These are phyloP conservation scores for Leccinum barrowsii DNA, from an alignment of 768 basidiomycete species.

Conservation along the genomic window DNA sequence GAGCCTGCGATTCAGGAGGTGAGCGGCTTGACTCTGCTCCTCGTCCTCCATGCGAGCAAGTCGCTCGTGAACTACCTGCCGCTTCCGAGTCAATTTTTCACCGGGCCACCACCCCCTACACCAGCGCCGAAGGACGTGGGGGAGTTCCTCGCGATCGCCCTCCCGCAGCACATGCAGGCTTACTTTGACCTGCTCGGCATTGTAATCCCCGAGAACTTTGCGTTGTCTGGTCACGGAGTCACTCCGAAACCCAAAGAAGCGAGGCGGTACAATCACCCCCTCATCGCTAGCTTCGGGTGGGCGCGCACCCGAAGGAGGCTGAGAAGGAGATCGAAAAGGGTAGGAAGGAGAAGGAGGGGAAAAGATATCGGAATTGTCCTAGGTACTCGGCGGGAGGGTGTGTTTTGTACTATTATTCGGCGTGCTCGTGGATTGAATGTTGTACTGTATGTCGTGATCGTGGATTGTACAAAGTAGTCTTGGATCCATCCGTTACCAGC, in stretches of 20 bases:
- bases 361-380: too few species aligned
- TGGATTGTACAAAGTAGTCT: too few species aligned
- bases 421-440: too few species aligned
- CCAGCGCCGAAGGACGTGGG: neutral
- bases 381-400: too few species aligned
- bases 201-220: accelerated
- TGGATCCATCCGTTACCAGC: too few species aligned
- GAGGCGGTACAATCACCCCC: neutral
- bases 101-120: neutral
- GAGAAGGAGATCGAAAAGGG: neutral
- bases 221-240: neutral
- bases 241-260: neutral
- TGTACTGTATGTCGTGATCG: too few species aligned
- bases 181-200: too few species aligned
- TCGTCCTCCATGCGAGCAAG: neutral
- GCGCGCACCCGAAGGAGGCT: neutral
- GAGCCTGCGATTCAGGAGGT: too few species aligned
- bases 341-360: too few species aligned
- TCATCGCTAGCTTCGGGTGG: neutral
- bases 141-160: neutral
- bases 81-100: neutral
- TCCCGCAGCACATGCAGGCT: neutral
- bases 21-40: too few species aligned
- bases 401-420: too few species aligned
- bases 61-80: neutral